phyloP scores from a whole-genome alignment of 805 yeast genomes.

The Yarrowia porcina region DNA sequence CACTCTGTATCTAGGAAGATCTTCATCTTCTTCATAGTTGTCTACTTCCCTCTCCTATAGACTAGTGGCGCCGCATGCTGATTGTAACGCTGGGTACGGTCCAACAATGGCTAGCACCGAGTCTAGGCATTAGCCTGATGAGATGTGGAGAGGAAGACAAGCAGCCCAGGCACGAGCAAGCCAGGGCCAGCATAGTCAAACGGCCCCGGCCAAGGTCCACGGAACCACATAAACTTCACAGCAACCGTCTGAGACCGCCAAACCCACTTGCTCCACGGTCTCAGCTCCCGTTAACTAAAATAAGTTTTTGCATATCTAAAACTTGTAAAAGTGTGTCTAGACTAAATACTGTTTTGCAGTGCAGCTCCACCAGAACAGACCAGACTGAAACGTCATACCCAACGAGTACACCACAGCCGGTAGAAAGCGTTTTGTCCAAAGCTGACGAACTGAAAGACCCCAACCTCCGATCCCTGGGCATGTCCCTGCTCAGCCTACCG shows the following conservation, averaged over 20 bases:
- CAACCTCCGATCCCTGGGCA: background rate
- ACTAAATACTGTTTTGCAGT: background rate
- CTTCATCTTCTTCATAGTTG: too few species aligned
- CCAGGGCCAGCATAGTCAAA: background rate
- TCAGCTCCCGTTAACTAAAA: background rate
- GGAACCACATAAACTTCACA: background rate
- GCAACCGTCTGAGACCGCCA: background rate
- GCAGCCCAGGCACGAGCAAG: too few species aligned
- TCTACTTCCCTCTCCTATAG: too few species aligned
- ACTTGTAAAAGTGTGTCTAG: too few species aligned
- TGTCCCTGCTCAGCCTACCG: slow-evolving; percentile 21
- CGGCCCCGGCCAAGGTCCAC: background rate
- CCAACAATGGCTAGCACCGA: slow-evolving; percentile 1
- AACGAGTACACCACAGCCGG: too few species aligned
- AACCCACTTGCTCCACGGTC: background rate
- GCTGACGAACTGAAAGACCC: background rate
- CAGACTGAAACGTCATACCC: background rate
- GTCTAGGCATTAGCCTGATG: slow-evolving; percentile 15
- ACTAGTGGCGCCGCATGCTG: background rate
- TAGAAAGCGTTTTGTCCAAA: too few species aligned
- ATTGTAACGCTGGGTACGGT: background rate
- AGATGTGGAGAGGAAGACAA: background rate
- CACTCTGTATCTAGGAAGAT: too few species aligned
- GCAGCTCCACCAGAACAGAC: too few species aligned
- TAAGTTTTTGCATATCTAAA: slow-evolving; percentile 1